Evolutionary conservation across 2,329 filamentous ascomycete genomes (phyloP).

Genomic region (Xylaria sp.): DNA sequence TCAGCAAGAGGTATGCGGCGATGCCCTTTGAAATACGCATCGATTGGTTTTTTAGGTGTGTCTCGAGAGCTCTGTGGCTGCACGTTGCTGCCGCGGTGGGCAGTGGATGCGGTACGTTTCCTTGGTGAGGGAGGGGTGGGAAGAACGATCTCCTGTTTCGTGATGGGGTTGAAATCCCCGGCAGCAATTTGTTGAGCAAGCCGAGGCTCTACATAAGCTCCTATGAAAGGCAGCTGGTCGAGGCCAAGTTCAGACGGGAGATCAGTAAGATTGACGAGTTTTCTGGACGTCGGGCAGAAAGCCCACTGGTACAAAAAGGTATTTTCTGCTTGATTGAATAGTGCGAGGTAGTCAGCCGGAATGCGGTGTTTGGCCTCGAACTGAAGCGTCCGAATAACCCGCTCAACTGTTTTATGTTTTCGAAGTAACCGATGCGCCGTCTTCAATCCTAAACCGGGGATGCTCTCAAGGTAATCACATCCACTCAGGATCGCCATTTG

Average conservation of each 20-base stretch:
- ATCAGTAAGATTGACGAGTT: constrained; percentile 80
- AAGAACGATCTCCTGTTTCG: constrained; percentile 73
- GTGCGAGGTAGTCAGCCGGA: constrained; percentile 81
- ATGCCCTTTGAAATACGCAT: constrained; percentile 64
- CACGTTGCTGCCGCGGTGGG: constrained; percentile 36
- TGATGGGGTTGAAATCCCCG: constrained; percentile 90
- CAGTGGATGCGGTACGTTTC: constrained; percentile 52
- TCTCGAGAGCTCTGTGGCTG: constrained; percentile 43
- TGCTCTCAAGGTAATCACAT: constrained; percentile 91
- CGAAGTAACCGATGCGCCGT: constrained; percentile 91
- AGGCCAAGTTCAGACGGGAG: constrained; percentile 71
- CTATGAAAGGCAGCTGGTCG: constrained; percentile 83
- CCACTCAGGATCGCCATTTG: constrained; percentile 97
- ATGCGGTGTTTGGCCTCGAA: constrained; percentile 89
- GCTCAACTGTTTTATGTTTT: constrained; percentile 89
- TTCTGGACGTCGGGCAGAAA: constrained; percentile 79
- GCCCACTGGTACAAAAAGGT: constrained; percentile 97
- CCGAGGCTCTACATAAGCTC: constrained; percentile 74
- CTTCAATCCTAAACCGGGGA: constrained; percentile 89
- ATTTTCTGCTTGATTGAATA: constrained; percentile 86
- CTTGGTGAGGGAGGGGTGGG: constrained; percentile 55
- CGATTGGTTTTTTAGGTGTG: constrained; percentile 61
- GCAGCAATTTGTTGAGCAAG: constrained; percentile 78
- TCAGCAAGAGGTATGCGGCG: constrained; percentile 68
- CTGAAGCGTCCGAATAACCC: constrained; percentile 81